A percentile compares a stretch with the other conserved stretches of the same genome.
Conservation (phyloP, 305 asterid species). For the Solanum chacoense region DNA sequence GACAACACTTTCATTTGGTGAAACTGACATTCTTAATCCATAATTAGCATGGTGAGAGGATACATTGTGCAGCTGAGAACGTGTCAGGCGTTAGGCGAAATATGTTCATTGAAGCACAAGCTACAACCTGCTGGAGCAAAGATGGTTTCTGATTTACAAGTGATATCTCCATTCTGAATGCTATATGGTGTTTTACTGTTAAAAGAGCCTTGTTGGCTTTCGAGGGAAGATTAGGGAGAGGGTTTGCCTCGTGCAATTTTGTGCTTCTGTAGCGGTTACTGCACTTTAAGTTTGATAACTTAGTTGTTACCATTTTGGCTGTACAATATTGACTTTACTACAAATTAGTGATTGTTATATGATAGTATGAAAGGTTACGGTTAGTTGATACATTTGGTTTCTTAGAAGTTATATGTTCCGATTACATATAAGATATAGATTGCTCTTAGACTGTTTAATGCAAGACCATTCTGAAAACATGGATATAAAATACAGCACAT, state of each 20-base stretch:
- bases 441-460: neutral
- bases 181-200: neutral
- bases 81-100: neutral
- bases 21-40: neutral
- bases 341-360: neutral
- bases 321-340: neutral
- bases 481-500: neutral
- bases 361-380: neutral
- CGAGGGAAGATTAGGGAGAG: slow-evolving; percentile 6
- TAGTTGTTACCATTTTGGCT: neutral
- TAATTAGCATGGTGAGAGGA: neutral
- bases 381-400: neutral
- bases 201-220: neutral
- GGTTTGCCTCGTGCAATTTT: neutral
- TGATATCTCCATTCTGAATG: neutral
- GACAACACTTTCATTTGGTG: neutral
- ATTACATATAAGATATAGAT: neutral
- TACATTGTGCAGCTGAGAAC: neutral
- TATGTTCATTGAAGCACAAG: neutral
- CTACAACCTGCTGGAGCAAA: slow-evolving; percentile 4
- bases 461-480: neutral
- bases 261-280: neutral
- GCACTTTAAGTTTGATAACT: neutral
- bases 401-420: neutral
- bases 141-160: neutral